phyloP scores from a whole-genome alignment of 768 basidiomycete species.

The Tulasnella calospora region DNA sequence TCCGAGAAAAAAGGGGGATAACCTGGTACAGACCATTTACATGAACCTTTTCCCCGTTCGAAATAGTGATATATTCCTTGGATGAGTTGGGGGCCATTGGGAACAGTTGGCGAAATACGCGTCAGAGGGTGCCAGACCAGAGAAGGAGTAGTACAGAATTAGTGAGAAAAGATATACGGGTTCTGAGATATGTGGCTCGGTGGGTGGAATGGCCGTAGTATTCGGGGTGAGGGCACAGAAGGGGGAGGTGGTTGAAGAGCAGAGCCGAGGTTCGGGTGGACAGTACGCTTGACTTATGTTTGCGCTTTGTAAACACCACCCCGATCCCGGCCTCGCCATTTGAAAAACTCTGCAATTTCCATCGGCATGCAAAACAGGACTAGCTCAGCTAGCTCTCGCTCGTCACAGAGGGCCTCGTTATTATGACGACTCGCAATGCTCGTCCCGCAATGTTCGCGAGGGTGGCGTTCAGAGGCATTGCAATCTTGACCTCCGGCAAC shows the following conservation, averaged over 20 bases:
- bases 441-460: not conserved
- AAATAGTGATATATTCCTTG: conserved; percentile 25
- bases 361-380: not conserved
- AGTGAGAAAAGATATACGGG: conserved; percentile 4
- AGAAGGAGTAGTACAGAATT: not conserved
- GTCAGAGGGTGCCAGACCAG: conserved; percentile 6
- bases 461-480: not conserved
- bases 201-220: not conserved
- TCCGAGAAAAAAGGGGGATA: conserved; percentile 36
- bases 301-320: conserved; percentile 10
- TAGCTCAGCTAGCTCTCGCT: not conserved
- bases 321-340: not conserved
- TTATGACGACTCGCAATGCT: not conserved
- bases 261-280: conserved; percentile 5
- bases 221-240: not conserved
- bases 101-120: not conserved
- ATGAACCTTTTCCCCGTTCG: conserved; percentile 74
- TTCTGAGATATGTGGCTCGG: conserved; percentile 10
- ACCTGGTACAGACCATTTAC: conserved; percentile 57
- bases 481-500: not conserved
- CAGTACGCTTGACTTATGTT: conserved; percentile 5
- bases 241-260: conserved; percentile 15
- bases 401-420: not conserved
- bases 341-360: not conserved
- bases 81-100: conserved; percentile 17